Evolutionary conservation across 1,284 basidiomycete genomes (phyloP), one percentile per base, ranked within the genome.

Genomic region (Pterula multifida): DNA sequence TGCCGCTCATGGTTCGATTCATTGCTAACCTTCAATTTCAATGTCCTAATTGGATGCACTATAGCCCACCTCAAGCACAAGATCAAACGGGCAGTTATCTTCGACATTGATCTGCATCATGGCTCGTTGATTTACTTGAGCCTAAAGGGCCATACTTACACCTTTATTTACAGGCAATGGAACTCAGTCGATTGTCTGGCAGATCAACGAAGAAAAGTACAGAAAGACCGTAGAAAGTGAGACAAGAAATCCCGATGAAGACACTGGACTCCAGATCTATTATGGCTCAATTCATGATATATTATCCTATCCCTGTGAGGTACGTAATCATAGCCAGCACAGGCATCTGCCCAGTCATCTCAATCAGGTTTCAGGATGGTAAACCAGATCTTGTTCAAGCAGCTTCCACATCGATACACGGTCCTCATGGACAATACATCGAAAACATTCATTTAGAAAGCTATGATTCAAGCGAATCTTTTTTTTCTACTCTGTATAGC

Each of bases 71-170:
- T 93, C 2, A 70, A 79, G 48, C 84, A 97, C 59, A 76, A 78
- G 3, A 73, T 96, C 48, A 81, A 85, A 45, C 80, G 90, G 24
- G 74, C 90, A 0, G 76, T 95, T 28, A 85, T 98, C 48, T 78
- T 97, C 45, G 95, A 98, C 60, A 92, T 97, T 54, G 94, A 98
- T 65, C 70, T 97, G 3, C 93, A 97, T 65, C 93, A 96, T 59
- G 84, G 85, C 80, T 53, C 42, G 24, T 50, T 3, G 11, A 2
- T 53, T 0, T 21, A 3, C 21, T n/a, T 32, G 19, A 49, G 48
- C 28, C 9, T 23, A 48, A 22, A 39, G 22, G 48, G 45, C 49
- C 22, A 49, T 49, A 6, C 32, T 35, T 2, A 51, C 13, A 53
- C n/a, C n/a, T n/a, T n/a, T 36, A 42, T 51, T 19, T 35, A 51